phyloP scores from a whole-genome alignment of 2,329 filamentous ascomycete species.

The Nothophoma quercina region DNA sequence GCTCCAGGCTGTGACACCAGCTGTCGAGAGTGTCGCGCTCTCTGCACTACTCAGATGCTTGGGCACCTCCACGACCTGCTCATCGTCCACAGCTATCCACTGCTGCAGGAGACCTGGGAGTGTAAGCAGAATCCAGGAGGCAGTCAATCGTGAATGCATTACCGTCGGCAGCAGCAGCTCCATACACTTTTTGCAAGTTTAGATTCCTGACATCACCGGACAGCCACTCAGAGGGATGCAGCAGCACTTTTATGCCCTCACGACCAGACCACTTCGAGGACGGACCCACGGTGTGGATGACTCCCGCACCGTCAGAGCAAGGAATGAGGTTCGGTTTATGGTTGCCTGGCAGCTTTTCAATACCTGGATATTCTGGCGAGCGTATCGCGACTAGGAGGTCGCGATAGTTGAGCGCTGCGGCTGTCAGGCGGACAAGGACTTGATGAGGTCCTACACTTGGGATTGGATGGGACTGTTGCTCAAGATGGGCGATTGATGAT shows the following conservation, averaged over 20 bases:
- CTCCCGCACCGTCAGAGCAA: constrained; percentile 31
- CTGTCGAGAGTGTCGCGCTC: constrained; percentile 30
- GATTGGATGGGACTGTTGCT: not conserved
- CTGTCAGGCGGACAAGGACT: constrained; percentile 30
- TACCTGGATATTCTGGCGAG: constrained; percentile 22
- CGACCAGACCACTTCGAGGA: constrained; percentile 26
- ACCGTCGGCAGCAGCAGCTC: constrained; percentile 37
- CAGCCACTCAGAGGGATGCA: constrained; percentile 29
- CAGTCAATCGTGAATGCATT: too few relatives aligned
- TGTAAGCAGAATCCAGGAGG: too few relatives aligned
- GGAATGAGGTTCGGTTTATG: constrained; percentile 25
- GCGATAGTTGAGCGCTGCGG: constrained; percentile 36
- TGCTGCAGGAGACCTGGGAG: constrained; percentile 19
- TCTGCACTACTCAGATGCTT: constrained; percentile 38
- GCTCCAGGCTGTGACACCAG: constrained; percentile 34
- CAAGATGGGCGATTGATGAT: constrained; percentile 1
- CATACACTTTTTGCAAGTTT: constrained; percentile 34
- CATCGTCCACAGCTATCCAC: constrained; percentile 31
- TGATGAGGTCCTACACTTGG: constrained; percentile 14
- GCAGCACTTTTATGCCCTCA: constrained; percentile 22
- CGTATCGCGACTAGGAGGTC: constrained; percentile 25
- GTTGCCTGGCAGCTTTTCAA: not conserved
- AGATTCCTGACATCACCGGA: constrained; percentile 22
- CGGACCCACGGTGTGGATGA: constrained; percentile 32
- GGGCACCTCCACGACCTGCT: constrained; percentile 28